Evolutionary conservation across 2,329 filamentous ascomycete genomes (phyloP), one percentile per base, ranked within the genome.

Genomic region (Calonectria montana): DNA sequence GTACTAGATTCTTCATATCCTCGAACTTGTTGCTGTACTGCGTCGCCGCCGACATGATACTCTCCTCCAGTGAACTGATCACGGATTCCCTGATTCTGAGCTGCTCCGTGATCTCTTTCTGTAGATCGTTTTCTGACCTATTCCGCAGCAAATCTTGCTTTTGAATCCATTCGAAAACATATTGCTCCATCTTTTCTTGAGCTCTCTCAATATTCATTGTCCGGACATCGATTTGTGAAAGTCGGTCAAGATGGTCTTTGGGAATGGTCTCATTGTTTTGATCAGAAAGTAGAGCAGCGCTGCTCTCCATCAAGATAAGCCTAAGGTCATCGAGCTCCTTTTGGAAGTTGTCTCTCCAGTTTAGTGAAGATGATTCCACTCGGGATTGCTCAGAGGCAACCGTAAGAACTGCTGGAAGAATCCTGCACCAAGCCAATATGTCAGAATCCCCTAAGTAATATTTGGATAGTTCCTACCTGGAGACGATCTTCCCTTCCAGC

Each of bases 51-150:
- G 48, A 61, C 16, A 71, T 62, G 6, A 82, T 31, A 5, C 70
- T 74, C n/a, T 72, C 45, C 37, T 80, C 77, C 4, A 81, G 61
- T 9, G 74, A 69, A 13, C 23, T 45, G 31, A 81, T 73, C 29
- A 63, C 75, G n/a, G 62, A 64, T 21, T 77, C 75, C 13, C 78
- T 75, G 16, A 67, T 66, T 25, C 70, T 47, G 23, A 81, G 63
- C n/a, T 73, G 74, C 25, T 71, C 50, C 9, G 59, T 57, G 10
- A 81, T 57, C n/a, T 73, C 43, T 8, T 68, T 65, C 25, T 68
- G 70, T n/a, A 79, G 31, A 12, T 61, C 43, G 23, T 18, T 27
- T 29, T 74, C 47, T 9, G 73, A 35, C 2, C 21, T 39, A 41
- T 72, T 64, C 31, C 70, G 63, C 59, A 55, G 65, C 21, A 45